These are phyloP conservation scores for Aspergillus funiculosus DNA, from an alignment of 495 filamentous ascomycete genomes.

Conservation along the genomic window DNA sequence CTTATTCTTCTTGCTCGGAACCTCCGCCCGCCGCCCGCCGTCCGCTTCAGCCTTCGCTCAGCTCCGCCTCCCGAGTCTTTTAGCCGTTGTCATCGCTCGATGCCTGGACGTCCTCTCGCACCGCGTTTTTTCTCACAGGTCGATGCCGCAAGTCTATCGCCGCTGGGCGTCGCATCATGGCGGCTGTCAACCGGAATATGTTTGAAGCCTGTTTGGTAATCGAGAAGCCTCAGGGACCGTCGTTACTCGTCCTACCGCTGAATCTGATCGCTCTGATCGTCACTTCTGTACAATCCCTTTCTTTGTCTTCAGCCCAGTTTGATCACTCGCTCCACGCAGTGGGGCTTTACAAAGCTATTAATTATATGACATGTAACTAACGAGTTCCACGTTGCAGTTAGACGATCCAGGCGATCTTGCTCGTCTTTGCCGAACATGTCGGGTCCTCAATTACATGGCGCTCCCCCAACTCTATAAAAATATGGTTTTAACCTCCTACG, in stretches of 20 bases:
- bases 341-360: background rate
- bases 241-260: constrained; percentile 48
- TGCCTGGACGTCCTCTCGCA: constrained; percentile 6
- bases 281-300: constrained; percentile 37
- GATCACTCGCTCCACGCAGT: background rate
- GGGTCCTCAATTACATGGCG: constrained; percentile 60
- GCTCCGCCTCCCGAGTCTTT: background rate
- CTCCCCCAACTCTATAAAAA: constrained; percentile 55
- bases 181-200: constrained; percentile 44
- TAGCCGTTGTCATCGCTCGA: constrained; percentile 13
- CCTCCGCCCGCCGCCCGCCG: background rate
- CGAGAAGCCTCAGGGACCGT: constrained; percentile 30
- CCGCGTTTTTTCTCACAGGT: constrained; percentile 8
- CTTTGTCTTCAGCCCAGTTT: background rate
- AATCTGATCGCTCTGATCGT: constrained; percentile 55
- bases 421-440: constrained; percentile 53
- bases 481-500: constrained; percentile 54
- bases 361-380: constrained; percentile 2
- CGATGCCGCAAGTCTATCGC: constrained; percentile 28
- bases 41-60: background rate
- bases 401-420: constrained; percentile 54
- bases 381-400: constrained; percentile 28
- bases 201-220: constrained; percentile 37
- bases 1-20: no score
- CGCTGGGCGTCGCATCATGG: constrained; percentile 40